phyloP scores from a whole-genome alignment of 2,329 filamentous ascomycete genomes.

The Penicillium sp. region DNA sequence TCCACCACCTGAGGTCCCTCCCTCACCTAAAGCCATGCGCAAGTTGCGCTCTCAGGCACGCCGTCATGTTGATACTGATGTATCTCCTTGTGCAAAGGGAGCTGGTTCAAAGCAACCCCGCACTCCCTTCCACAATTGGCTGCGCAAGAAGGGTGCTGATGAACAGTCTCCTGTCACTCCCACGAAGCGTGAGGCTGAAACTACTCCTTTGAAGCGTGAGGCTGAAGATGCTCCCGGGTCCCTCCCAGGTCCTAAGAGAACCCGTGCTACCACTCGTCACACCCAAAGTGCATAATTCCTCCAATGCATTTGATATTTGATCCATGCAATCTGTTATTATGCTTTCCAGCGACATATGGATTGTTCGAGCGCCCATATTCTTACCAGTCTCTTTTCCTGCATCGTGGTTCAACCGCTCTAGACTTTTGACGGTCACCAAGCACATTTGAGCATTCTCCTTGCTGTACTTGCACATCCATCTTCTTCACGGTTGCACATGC shows the following conservation, averaged over 20 bases:
- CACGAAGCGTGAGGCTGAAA: conserved; percentile 37
- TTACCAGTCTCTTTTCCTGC: not conserved
- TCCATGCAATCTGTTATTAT: not conserved
- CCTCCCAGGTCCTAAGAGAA: conserved; percentile 33
- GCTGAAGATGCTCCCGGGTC: not conserved
- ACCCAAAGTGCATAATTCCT: not conserved
- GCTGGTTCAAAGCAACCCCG: conserved; percentile 2
- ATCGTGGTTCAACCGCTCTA: not conserved
- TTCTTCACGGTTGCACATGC: not conserved
- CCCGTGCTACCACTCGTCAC: conserved; percentile 24
- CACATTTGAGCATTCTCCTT: not conserved
- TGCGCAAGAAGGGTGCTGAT: conserved; percentile 36
- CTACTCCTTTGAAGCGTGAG: conserved; percentile 14
- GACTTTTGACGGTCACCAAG: not conserved
- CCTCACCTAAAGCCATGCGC: conserved; percentile 35
- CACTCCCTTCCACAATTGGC: conserved; percentile 45
- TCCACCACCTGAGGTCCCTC: conserved; percentile 5
- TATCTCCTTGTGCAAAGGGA: conserved; percentile 22
- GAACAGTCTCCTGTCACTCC: conserved; percentile 23
- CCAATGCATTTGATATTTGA: not conserved
- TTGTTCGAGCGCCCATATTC: not conserved
- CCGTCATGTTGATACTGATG: conserved; percentile 22
- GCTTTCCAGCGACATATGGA: not conserved
- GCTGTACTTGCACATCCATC: not conserved
- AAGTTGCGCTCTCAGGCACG: conserved; percentile 34